Evolutionary conservation across 1,284 basidiomycete genomes (phyloP).

Genomic region (Trichosporon sp.): DNA sequence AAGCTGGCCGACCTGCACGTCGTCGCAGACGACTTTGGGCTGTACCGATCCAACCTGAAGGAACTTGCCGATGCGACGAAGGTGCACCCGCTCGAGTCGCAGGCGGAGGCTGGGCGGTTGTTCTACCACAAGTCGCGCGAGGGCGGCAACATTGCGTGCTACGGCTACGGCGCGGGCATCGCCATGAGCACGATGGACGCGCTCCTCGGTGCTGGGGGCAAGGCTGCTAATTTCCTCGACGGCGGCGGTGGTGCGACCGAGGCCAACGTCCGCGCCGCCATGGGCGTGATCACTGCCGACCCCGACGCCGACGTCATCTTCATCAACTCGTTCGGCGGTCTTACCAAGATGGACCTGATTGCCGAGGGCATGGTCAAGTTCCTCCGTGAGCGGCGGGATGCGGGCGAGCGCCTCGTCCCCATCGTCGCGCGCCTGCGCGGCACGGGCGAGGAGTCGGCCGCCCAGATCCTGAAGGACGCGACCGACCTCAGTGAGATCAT

Average conservation of each 20-base stretch:
- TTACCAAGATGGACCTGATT: slow-evolving; percentile 28
- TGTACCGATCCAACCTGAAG: neutral
- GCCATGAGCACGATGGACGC: slow-evolving; percentile 28
- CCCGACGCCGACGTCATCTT: slow-evolving; percentile 24
- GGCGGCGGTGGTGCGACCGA: slow-evolving; percentile 30
- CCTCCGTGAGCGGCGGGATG: slow-evolving; percentile 5
- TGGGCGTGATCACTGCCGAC: slow-evolving; percentile 22
- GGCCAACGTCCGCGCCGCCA: slow-evolving; percentile 24
- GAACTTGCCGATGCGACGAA: neutral
- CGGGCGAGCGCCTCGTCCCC: slow-evolving; percentile 11
- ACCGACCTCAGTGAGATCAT: slow-evolving; percentile 11
- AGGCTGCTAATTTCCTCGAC: slow-evolving; percentile 30
- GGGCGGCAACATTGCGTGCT: slow-evolving; percentile 20
- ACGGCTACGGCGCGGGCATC: slow-evolving; percentile 22
- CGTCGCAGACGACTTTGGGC: slow-evolving; percentile 14
- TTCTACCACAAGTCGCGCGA: slow-evolving; percentile 20
- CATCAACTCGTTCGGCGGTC: slow-evolving; percentile 28
- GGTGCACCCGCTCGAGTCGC: slow-evolving; percentile 15
- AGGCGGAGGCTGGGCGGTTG: slow-evolving; percentile 13
- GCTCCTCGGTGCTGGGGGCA: slow-evolving; percentile 20
- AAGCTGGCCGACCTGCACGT: slow-evolving; percentile 5
- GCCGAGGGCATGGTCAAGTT: slow-evolving; percentile 13
- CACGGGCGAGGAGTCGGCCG: slow-evolving; percentile 22
- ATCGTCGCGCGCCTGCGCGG: slow-evolving; percentile 22
- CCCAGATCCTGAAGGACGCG: slow-evolving; percentile 16